Percentiles rank a stretch among this genome's conserved stretches.
phyloP scores from a whole-genome alignment of 139 green algal species.

The Chlamydomonas sphaeroides region DNA sequence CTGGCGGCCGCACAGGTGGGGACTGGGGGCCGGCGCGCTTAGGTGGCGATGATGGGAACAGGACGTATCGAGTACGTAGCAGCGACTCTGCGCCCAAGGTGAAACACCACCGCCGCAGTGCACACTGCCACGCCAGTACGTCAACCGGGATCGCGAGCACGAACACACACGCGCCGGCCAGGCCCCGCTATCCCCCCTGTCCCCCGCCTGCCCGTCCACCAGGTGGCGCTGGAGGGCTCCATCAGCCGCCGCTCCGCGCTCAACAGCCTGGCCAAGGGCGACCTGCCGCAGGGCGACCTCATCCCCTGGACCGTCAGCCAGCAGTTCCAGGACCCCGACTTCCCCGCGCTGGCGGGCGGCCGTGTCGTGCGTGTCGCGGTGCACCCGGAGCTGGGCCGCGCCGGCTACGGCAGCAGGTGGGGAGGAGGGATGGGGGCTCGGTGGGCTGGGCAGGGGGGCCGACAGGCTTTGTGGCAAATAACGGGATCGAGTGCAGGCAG shows the following conservation, averaged over 20 bases:
- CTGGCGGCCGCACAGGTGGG: slow-evolving; percentile 87
- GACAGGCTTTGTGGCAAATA: too few species aligned
- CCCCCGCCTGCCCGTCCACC: neutral
- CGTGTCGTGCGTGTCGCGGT: slow-evolving; percentile 94
- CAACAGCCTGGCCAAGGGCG: slow-evolving; percentile 81
- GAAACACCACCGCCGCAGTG: too few species aligned
- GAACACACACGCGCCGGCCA: too few species aligned
- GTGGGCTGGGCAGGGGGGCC: too few species aligned
- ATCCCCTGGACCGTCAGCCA: slow-evolving; percentile 97
- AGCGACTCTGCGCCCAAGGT: too few species aligned
- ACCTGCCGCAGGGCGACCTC: slow-evolving; percentile 92
- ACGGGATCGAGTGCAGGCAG: too few species aligned
- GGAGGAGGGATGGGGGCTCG: too few species aligned
- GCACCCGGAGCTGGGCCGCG: slow-evolving; percentile 90
- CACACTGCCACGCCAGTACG: too few species aligned
- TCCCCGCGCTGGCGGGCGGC: slow-evolving; percentile 89
- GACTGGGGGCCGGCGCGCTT: neutral
- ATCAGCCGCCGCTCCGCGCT: slow-evolving; percentile 79
- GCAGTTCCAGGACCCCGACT: slow-evolving; percentile 95
- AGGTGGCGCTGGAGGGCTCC: slow-evolving; percentile 92
- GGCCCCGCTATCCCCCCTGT: too few species aligned
- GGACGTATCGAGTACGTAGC: too few species aligned
- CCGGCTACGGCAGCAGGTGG: slow-evolving; percentile 87
- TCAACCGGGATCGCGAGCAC: too few species aligned
- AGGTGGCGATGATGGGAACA: too few species aligned